Evolutionary conservation across 208 protist genomes (phyloP).

Genomic region (Leishmania tarentolae): DNA sequence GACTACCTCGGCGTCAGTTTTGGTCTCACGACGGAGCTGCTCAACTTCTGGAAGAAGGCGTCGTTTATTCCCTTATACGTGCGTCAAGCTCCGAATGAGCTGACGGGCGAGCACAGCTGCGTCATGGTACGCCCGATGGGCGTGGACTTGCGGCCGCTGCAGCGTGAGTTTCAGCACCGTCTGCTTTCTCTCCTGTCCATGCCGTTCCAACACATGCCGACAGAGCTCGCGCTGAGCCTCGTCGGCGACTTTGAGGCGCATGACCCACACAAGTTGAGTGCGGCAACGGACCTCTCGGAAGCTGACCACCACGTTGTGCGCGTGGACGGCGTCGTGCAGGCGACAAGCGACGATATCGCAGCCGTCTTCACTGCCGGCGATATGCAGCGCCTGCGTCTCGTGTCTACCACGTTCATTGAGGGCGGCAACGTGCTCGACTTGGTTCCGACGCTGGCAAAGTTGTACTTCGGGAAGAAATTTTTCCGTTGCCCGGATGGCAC

Average conservation of each 20-base stretch:
- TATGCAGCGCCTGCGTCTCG: slow-evolving; percentile 95
- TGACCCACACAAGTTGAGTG: slow-evolving; percentile 48
- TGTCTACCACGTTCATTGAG: slow-evolving; percentile 94
- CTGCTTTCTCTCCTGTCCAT: slow-evolving; percentile 93
- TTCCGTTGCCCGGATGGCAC: slow-evolving; percentile 64
- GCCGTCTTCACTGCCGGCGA: slow-evolving; percentile 85
- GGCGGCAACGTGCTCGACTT: slow-evolving; percentile 96
- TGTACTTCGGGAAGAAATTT: slow-evolving; percentile 90
- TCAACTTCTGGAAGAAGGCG: slow-evolving; percentile 97
- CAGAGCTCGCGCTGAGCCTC: slow-evolving; percentile 89
- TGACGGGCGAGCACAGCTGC: slow-evolving; percentile 99
- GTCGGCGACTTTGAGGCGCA: slow-evolving; percentile 61
- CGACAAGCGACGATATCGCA: slow-evolving; percentile 49
- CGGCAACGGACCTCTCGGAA: slow-evolving; percentile 41
- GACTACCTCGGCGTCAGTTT: slow-evolving; percentile 98
- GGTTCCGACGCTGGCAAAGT: slow-evolving; percentile 88
- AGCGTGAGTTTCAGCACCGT: slow-evolving; percentile 92
- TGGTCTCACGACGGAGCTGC: slow-evolving; percentile 96
- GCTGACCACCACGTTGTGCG: slow-evolving; percentile 38
- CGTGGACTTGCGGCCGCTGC: slow-evolving; percentile 61
- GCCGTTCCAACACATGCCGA: slow-evolving; percentile 89
- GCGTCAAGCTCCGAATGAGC: slow-evolving; percentile 94
- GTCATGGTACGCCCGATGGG: slow-evolving; percentile 96
- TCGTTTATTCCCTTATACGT: slow-evolving; percentile 93
- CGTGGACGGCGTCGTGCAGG: slow-evolving; percentile 65